Conservation (phyloP, 441 rosid species). For the Gossypium gossypioides region DNA sequence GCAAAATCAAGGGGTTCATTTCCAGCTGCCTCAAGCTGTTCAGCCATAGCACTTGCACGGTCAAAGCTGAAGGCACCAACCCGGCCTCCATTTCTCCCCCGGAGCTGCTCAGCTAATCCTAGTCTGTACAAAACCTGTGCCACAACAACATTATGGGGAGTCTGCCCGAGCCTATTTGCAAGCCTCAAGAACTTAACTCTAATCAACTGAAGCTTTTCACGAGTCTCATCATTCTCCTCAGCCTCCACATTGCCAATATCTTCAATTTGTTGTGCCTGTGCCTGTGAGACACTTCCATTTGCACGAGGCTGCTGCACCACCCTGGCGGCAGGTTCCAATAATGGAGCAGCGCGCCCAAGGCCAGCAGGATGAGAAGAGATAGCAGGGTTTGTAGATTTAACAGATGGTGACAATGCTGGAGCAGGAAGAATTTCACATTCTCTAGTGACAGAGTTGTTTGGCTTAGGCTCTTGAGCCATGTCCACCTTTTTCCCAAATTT, state of each 20-base stretch:
- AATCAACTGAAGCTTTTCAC: background rate
- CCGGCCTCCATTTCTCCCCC: constrained; percentile 91
- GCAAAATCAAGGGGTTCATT: constrained; percentile 91
- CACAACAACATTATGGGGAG: constrained; percentile 95
- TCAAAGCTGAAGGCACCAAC: constrained; percentile 97
- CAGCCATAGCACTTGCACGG: constrained; percentile 97
- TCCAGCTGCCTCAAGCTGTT: constrained; percentile 84
- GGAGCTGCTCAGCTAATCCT: constrained; percentile 89
- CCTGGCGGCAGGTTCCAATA: background rate
- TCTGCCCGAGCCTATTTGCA: constrained; percentile 89
- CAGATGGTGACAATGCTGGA: background rate
- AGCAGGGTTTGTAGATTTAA: background rate
- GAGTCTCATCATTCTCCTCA: background rate
- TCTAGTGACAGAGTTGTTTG: constrained; percentile 7
- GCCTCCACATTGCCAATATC: background rate
- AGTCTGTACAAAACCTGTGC: constrained; percentile 72
- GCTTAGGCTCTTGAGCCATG: constrained; percentile 21
- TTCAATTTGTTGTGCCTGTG: constrained; percentile 15
- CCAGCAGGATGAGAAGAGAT: background rate
- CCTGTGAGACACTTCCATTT: background rate
- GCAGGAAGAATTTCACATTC: background rate
- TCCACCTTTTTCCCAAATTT: constrained; percentile 12
- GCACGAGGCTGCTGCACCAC: background rate
- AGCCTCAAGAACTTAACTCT: constrained; percentile 92
- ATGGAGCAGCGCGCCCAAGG: background rate